Conservation (phyloP, 1,284 basidiomycete genomes). For the Leccinum variabile region DNA sequence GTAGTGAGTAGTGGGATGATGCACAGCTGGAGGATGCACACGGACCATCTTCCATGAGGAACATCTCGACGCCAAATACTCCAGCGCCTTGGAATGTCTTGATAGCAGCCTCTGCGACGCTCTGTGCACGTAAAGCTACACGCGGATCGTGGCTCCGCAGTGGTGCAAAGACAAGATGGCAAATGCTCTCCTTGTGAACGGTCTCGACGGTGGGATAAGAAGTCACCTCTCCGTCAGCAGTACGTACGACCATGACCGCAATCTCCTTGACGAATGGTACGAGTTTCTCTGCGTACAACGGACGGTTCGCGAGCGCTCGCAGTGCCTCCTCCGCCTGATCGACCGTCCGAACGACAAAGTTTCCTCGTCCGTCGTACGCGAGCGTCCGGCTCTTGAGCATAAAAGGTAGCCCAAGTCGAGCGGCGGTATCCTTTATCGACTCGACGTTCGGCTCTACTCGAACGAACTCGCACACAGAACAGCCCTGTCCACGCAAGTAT, state of each 20-base stretch:
- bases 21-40: neutral
- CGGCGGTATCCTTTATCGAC: slow-evolving; percentile 56
- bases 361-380: slow-evolving; percentile 96
- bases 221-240: slow-evolving; percentile 68
- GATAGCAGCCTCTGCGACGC: slow-evolving; percentile 83
- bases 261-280: slow-evolving; percentile 89
- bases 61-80: slow-evolving; percentile 98
- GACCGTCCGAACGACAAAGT: slow-evolving; percentile 73
- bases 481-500: slow-evolving; percentile 60
- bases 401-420: slow-evolving; percentile 78
- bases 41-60: slow-evolving; percentile 82
- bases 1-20: neutral
- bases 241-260: slow-evolving; percentile 96
- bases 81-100: slow-evolving; percentile 86
- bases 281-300: slow-evolving; percentile 93
- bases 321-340: slow-evolving; percentile 66
- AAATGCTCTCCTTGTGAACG: slow-evolving; percentile 92
- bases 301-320: slow-evolving; percentile 59
- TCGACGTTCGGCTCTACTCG: slow-evolving; percentile 56
- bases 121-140: slow-evolving; percentile 63
- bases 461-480: slow-evolving; percentile 78
- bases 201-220: slow-evolving; percentile 97
- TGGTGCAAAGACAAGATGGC: slow-evolving; percentile 91
- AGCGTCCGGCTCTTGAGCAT: slow-evolving; percentile 97
- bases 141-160: slow-evolving; percentile 61